Conservation (phyloP, 2,329 filamentous ascomycete genomes). For the Colletotrichum musicola region DNA sequence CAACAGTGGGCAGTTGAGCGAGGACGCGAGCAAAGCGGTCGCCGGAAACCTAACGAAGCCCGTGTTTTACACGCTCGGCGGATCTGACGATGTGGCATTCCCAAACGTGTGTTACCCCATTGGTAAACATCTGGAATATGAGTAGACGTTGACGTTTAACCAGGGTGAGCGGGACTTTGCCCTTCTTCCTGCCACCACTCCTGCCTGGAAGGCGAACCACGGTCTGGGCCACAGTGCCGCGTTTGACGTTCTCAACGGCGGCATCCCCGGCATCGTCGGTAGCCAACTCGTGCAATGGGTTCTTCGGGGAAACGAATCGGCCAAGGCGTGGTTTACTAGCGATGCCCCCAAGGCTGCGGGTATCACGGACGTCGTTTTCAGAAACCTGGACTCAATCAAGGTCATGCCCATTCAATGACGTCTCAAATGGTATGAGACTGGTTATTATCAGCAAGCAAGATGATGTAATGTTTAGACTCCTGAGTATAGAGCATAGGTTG, state of each 20-base stretch:
- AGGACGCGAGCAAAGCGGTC: not conserved
- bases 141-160: not conserved
- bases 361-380: not conserved
- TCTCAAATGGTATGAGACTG: too few species aligned
- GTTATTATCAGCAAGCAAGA: too few species aligned
- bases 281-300: conserved; percentile 19
- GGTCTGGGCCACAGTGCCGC: conserved; percentile 25
- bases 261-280: conserved; percentile 12
- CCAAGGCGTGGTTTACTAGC: conserved; percentile 13
- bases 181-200: not conserved
- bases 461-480: not conserved
- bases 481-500: not conserved
- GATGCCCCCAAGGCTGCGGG: not conserved
- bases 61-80: conserved; percentile 22
- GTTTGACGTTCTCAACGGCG: conserved; percentile 17
- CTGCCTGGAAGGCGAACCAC: conserved; percentile 27
- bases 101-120: not conserved
- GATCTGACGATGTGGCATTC: conserved; percentile 12
- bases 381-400: conserved; percentile 14
- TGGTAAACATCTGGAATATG: too few species aligned
- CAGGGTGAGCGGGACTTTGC: conserved; percentile 33
- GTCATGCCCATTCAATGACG: conserved; percentile 11
- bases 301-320: conserved; percentile 19
- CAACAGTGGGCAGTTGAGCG: conserved; percentile 20
- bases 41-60: conserved; percentile 15